These are phyloP conservation scores for Colletotrichum gigasporum DNA, from an alignment of 2,329 filamentous ascomycete species.

Conservation along the genomic window DNA sequence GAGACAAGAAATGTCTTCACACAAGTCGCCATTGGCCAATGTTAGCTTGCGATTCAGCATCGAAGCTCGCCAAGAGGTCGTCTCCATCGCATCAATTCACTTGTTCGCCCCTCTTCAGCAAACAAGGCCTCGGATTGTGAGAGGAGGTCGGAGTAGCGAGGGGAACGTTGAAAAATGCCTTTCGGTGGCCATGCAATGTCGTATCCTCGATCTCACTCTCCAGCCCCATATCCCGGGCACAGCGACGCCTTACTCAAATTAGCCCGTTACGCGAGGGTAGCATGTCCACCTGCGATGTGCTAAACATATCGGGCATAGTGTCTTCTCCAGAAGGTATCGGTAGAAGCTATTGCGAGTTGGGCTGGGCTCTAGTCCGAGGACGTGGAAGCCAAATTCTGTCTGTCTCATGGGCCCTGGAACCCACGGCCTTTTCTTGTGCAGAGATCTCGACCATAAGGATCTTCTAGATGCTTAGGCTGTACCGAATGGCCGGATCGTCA, in stretches of 20 bases:
- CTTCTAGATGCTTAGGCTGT: too few relatives aligned
- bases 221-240: background rate
- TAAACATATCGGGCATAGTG: too few relatives aligned
- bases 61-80: background rate
- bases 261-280: background rate
- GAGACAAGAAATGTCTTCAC: background rate
- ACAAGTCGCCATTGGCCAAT: background rate
- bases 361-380: background rate
- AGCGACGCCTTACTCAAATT: constrained; percentile 1
- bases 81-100: background rate
- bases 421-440: too few relatives aligned
- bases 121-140: too few relatives aligned
- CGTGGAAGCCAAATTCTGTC: too few relatives aligned
- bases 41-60: background rate
- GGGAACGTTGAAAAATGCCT: background rate
- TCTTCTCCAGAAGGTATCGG: background rate
- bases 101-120: too few relatives aligned
- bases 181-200: background rate
- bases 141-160: too few relatives aligned
- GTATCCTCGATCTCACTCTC: background rate
- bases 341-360: background rate
- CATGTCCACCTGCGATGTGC: background rate
- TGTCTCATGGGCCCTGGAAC: too few relatives aligned
- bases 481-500: too few relatives aligned
- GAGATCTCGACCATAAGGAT: too few relatives aligned